Conservation (phyloP, 108 stramenopile species). For the Cyclotella atomus region DNA sequence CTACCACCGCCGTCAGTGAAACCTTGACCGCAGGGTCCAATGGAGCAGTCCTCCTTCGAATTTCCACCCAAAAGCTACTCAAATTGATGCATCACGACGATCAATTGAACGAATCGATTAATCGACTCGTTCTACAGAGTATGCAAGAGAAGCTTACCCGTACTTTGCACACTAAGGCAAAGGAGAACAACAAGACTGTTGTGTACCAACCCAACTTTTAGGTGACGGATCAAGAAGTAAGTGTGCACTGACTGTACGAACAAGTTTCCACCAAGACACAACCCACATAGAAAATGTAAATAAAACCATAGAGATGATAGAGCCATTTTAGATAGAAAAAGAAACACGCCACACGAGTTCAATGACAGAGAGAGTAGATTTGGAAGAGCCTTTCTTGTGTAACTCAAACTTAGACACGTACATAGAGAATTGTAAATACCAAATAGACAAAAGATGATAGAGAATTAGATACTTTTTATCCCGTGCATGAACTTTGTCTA, state of each 20-base stretch:
- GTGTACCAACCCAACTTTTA: neutral
- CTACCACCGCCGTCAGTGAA: neutral
- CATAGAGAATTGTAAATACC: too few relatives aligned
- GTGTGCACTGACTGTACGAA: neutral
- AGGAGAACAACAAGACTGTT: neutral
- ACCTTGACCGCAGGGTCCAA: slow-evolving; percentile 12
- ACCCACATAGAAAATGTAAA: neutral
- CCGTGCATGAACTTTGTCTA: too few relatives aligned
- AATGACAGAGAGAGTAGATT: too few relatives aligned
- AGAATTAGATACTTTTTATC: too few relatives aligned
- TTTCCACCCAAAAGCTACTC: slow-evolving; percentile 35
- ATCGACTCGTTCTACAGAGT: slow-evolving; percentile 28
- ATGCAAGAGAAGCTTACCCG: slow-evolving; percentile 41
- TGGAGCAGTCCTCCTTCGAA: slow-evolving; percentile 41
- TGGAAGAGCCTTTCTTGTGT: too few relatives aligned
- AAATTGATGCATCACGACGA: slow-evolving; percentile 44
- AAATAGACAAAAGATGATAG: too few relatives aligned
- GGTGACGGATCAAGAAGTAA: neutral
- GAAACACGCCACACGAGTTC: too few relatives aligned
- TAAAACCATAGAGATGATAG: neutral
- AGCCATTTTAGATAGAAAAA: neutral
- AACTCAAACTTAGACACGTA: too few relatives aligned
- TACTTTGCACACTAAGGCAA: neutral
- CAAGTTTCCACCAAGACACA: too few relatives aligned
- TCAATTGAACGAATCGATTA: slow-evolving; percentile 28